These are phyloP conservation scores for Aspergillaceae sp. DNA, from an alignment of 2,329 filamentous ascomycete species.

Conservation along the genomic window DNA sequence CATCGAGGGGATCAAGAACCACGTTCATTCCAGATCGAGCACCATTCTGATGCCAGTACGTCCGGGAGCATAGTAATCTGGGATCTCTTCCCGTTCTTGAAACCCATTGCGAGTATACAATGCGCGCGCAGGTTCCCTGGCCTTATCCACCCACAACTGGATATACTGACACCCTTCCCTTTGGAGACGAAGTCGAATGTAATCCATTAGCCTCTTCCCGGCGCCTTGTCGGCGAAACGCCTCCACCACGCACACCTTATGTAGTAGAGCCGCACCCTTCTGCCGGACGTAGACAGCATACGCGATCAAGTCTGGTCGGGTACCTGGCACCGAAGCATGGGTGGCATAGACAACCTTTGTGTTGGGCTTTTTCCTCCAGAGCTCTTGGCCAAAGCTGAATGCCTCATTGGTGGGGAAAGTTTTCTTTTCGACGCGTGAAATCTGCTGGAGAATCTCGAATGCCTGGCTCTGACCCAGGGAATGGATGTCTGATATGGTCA, in stretches of 20 bases:
- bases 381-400: constrained; percentile 40
- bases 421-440: constrained; percentile 40
- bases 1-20: constrained; percentile 15
- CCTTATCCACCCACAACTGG: constrained; percentile 46
- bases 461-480: constrained; percentile 27
- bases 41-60: constrained; percentile 40
- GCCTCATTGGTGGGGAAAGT: constrained; percentile 44
- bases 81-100: constrained; percentile 37
- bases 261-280: constrained; percentile 39
- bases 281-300: constrained; percentile 42
- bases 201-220: constrained; percentile 37
- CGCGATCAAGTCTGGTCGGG: constrained; percentile 26
- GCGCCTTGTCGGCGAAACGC: constrained; percentile 40
- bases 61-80: constrained; percentile 44
- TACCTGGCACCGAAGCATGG: constrained; percentile 7
- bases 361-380: constrained; percentile 42
- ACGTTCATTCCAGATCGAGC: constrained; percentile 22
- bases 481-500: constrained; percentile 30
- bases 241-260: constrained; percentile 46
- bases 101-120: constrained; percentile 42
- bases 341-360: constrained; percentile 35
- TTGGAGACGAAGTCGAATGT: constrained; percentile 35
- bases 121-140: constrained; percentile 35
- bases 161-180: constrained; percentile 42
- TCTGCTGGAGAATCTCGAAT: constrained; percentile 26